Conservation (phyloP, 176 grass and related monocot genomes). For the Hordeum marinum region DNA sequence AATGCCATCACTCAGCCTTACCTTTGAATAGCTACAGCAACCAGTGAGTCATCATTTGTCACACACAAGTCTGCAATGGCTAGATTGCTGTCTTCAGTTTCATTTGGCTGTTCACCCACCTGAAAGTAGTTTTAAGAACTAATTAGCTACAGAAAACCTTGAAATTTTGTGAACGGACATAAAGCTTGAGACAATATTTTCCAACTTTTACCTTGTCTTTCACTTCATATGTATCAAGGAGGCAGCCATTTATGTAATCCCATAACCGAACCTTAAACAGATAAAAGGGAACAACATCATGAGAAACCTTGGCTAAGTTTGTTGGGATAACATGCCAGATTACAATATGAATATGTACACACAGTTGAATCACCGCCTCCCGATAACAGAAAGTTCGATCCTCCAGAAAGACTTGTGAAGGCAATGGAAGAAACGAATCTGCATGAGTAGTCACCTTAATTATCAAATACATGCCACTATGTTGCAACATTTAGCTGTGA, state of each 20-base stretch:
- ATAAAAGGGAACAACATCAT: constrained; percentile 13
- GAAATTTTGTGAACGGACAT: background rate
- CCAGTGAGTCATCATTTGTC: constrained; percentile 56
- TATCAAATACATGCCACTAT: constrained; percentile 2
- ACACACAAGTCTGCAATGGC: constrained; percentile 62
- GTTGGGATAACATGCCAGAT: background rate
- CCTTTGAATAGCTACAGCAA: constrained; percentile 81
- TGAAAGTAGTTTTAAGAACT: constrained; percentile 29
- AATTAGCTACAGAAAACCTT: constrained; percentile 13
- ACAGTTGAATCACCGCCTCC: constrained; percentile 97
- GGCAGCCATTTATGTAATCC: constrained; percentile 73
- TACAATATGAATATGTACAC: constrained; percentile 24
- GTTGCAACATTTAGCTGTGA: background rate
- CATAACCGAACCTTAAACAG: constrained; percentile 83
- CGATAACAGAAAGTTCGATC: constrained; percentile 65
- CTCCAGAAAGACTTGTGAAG: constrained; percentile 46
- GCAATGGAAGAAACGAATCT: constrained; percentile 88
- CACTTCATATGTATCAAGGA: constrained; percentile 77
- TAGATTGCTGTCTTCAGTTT: constrained; percentile 49
- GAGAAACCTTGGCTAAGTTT: constrained; percentile 5
- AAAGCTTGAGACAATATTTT: constrained; percentile 12
- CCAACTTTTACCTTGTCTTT: constrained; percentile 52
- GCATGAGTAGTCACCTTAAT: constrained; percentile 1
- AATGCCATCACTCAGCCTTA: constrained; percentile 15
- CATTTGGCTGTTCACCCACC: constrained; percentile 42